A percentile compares a stretch with the other conserved stretches of the same genome.
These are phyloP conservation scores for Gryganskiella cystojenkinii DNA, from an alignment of 192 early-diverging fungal species.

Conservation along the genomic window DNA sequence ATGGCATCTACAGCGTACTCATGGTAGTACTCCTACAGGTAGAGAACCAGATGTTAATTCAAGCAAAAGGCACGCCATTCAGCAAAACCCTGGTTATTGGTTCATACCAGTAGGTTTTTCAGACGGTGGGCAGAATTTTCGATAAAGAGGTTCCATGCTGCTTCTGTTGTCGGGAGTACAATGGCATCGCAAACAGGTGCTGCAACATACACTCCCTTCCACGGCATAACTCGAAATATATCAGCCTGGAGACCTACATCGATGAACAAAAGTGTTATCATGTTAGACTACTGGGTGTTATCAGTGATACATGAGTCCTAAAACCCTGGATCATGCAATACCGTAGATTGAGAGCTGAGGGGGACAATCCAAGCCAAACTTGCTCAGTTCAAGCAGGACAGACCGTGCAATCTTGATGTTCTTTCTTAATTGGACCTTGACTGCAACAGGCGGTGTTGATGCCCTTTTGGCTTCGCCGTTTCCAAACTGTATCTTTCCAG, in stretches of 20 bases:
- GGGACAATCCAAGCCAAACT: conserved; percentile 13
- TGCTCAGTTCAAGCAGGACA: conserved; percentile 9
- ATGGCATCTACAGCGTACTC: conserved; percentile 6
- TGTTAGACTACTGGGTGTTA: neutral
- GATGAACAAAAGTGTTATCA: neutral
- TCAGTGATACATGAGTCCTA: neutral
- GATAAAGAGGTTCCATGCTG: conserved; percentile 2
- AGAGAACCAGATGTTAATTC: neutral
- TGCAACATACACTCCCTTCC: conserved; percentile 9
- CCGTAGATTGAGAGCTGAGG: conserved; percentile 3
- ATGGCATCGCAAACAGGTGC: conserved; percentile 10
- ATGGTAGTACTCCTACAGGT: conserved; percentile 10
- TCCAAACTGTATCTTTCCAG: conserved; percentile 1
- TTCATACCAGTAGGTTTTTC: conserved; percentile 14
- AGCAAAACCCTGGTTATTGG: neutral
- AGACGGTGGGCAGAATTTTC: conserved; percentile 7
- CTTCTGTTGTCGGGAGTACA: conserved; percentile 7
- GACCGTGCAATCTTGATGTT: conserved; percentile 15
- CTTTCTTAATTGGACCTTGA: conserved; percentile 3
- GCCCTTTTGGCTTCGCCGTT: conserved; percentile 10
- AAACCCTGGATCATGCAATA: neutral
- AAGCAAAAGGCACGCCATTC: neutral
- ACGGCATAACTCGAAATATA: conserved; percentile 1
- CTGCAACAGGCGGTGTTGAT: neutral
- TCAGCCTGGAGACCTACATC: conserved; percentile 15